Evolutionary conservation across 2,329 filamentous ascomycete species (phyloP), one percentile per base, ranked within the genome.

Genomic region (Colletotrichum tropicicola): DNA sequence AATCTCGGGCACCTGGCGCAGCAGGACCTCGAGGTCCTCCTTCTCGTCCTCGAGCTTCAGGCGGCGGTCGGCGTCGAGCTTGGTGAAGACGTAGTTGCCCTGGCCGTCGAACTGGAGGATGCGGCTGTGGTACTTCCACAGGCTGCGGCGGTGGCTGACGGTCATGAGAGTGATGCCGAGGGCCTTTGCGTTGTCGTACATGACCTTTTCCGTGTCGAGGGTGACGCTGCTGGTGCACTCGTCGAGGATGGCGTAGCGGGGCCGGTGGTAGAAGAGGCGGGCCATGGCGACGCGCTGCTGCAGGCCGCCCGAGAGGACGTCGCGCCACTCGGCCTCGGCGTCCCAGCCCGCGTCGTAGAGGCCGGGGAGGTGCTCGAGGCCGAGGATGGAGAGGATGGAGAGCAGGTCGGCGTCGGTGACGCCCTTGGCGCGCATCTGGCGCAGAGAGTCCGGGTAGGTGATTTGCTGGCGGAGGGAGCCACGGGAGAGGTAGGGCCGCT

Each of bases 201-300:
- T 98, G 75, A 93, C 87, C 75, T 93, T 91, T 75, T 99, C 96
- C 66, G 94, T 94, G 71, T 98, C 95, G 27, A 98, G 85, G 15
- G 97, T 98, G n/a, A 99, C 93, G 55, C 90, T 93, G 60, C 91
- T 94, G 6, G 96, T 99, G 79, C 96, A 99, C 80, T 99, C 96
- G 76, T 99, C 96, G 37, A 99, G 83, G 70, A 99, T 99, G 10
- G 96, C 96, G 77, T 97, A 98, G 71, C 92, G 91, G 0, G 95
- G 95, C 9, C 89, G 86, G 79, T 98, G 95, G 79, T 98, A 98
- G 79, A 98, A 98, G 17, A 97, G 86, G 0, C 96, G 87, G 1
- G 96, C 96, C 93, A 98, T 98, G 65, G 96, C 96, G 21, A 99
- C 92, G 55, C 96, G 91, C 81, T 99, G 96, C 80, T 99, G 96